Evolutionary conservation across 2,329 filamentous ascomycete species (phyloP), one percentile per base, ranked within the genome.

Genomic region (Colletotrichum navitas): DNA sequence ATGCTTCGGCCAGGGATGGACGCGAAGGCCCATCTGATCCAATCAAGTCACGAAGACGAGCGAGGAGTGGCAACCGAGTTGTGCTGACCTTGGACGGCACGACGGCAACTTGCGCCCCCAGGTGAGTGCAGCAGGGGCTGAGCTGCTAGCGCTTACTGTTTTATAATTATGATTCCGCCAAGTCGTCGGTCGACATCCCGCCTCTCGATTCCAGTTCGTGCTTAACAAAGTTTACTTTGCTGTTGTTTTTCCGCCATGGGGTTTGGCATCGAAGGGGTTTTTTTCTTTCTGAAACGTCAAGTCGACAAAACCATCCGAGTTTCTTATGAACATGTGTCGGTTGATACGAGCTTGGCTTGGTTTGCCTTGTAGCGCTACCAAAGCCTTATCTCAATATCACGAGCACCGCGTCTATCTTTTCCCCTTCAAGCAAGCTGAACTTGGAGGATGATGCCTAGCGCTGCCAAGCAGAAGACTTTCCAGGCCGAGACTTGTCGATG

Each of bases 141-240:
- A 71, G 58, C 12, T 59, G 49, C 43, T 68, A 71, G 68, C 34
- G 68, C 64, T 71, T 71, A 71, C 58, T 24, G 6, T 45, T 24
- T 62, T 47, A 24, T 71, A 26, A 67, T 54, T 55, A 36, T 14
- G 43, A 49, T 59, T 16, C 43, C 52, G 43, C n/a, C 12, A 63
- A 21, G 45, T 43, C 21, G 43, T 36, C 26, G 24, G 47, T 43
- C 34, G 63, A 43, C 41, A 51, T 68, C 45, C 29, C 52, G 68
- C 29, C 68, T 43, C 58, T 58, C 51, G 32, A 7, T 39, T 52
- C 24, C 43, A n/a, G 29, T 43, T 68, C 26, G 51, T 58, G 43
- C 34, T 32, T n/a, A 39, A 2, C 3, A 5, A 36, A 3, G 5
- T 8, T 32, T 43, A 36, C 36, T 18, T 24, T 21, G 16, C 26